Base-by-base conservation (phyloP, 108 stramenopile species). In the Asterionellopsis glacialis region DNA sequence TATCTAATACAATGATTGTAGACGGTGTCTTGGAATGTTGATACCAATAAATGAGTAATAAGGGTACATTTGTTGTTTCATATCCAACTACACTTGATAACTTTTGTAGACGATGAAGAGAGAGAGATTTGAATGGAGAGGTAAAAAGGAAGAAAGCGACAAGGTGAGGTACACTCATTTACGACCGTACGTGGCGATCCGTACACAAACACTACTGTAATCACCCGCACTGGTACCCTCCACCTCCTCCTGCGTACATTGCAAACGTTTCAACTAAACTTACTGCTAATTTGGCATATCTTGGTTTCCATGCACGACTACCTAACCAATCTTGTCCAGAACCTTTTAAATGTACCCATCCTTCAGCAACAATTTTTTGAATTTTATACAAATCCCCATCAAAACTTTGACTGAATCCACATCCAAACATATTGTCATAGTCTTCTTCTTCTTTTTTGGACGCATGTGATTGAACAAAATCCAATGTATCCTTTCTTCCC, bases 271-370 rank as follows among this genome's bases (percentile, higher is more conserved):
- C n/a, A n/a, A n/a, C n/a, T n/a, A n/a, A n/a, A n/a, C n/a, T n/a
- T n/a, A n/a, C n/a, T n/a, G 62, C 75, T 7, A 82, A 61, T 33
- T 65, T 65, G 26, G 75, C 72, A 79, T 79, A 85, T 40, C 84
- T 66, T n/a, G 75, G 48, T 64, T 85, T 85, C 81, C 84, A 82
- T 43, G 73, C 68, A 16, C 67, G 54, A 43, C 61, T 80, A 19
- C 75, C 76, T 15, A 77, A 70, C 63, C 72, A 75, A 52, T 85
- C 84, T 22, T 65, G 55, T 4, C 84, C 84, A 21, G 81, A 74
- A 0, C 84, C 84, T 56, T 85, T 85, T 64, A 82, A 82, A 53
- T 80, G 73, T 11, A 85, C 21, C 80, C 80, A 85, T 16, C 81
- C 81, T 56, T 85, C 72, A 10, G 65, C 76, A 13, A 85, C 25